A percentile compares a stretch with the other conserved stretches of the same genome.
Conservation (phyloP, 257 asterid species). For the Anisodus tanguticus region DNA sequence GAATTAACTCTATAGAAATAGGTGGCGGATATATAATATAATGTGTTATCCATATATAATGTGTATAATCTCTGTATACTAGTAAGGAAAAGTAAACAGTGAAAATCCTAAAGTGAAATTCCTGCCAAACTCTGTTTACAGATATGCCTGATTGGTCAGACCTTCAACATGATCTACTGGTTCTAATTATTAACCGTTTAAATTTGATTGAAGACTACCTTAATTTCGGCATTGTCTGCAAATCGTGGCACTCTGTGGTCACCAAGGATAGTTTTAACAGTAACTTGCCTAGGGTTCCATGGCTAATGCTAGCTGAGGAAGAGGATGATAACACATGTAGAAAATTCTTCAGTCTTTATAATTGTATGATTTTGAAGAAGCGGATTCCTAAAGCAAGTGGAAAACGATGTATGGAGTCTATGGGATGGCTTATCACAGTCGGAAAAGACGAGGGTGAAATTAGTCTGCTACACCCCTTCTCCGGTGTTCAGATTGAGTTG, state of each 20-base stretch:
- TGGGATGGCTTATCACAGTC: constrained; percentile 8
- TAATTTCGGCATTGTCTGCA: background rate
- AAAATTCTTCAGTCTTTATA: background rate
- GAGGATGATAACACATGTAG: background rate
- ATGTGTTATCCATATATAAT: no score
- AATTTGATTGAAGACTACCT: constrained; percentile 7
- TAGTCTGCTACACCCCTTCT: background rate
- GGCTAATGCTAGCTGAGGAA: constrained; percentile 18
- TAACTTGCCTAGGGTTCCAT: background rate
- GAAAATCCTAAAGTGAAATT: no score
- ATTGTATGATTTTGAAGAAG: constrained; percentile 9
- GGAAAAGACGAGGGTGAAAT: background rate
- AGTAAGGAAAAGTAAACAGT: no score
- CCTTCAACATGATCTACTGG: background rate
- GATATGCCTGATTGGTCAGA: constrained; percentile 11
- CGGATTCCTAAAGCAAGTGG: background rate
- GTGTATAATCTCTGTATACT: background rate
- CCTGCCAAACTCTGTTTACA: background rate
- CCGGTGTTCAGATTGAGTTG: background rate
- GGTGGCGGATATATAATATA: no score
- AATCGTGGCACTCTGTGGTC: background rate
- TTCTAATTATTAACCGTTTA: background rate
- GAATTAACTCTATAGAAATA: no score
- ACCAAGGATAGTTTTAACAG: background rate
- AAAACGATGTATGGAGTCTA: background rate